These are phyloP conservation scores for Ogataea chonburiensis DNA, from an alignment of 805 yeast genomes.

Conservation along the genomic window DNA sequence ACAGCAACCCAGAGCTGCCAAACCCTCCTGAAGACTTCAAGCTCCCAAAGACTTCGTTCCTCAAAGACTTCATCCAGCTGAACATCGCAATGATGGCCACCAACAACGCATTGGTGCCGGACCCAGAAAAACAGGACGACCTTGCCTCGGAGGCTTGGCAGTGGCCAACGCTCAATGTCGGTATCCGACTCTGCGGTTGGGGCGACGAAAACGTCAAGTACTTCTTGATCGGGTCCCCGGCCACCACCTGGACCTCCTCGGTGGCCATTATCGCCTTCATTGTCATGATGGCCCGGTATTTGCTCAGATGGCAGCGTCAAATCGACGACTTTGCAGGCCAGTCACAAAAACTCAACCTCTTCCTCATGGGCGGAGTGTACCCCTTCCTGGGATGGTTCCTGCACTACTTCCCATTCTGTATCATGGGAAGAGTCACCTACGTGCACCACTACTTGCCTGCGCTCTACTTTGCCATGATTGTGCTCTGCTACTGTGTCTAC, in stretches of 20 bases:
- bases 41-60: constrained; percentile 72
- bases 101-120: constrained; percentile 79
- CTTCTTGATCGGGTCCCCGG: constrained; percentile 73
- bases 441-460: constrained; percentile 97
- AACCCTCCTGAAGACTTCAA: constrained; percentile 58
- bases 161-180: constrained; percentile 80
- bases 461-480: constrained; percentile 85
- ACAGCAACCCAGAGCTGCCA: constrained; percentile 57
- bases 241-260: constrained; percentile 74
- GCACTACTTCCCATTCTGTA: constrained; percentile 83
- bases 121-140: constrained; percentile 68
- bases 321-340: constrained; percentile 48
- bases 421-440: constrained; percentile 96
- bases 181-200: constrained; percentile 79
- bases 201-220: constrained; percentile 55
- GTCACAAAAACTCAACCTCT: constrained; percentile 30
- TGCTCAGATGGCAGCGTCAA: constrained; percentile 85
- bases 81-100: constrained; percentile 89
- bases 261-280: constrained; percentile 56
- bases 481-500: constrained; percentile 63
- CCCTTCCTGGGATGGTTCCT: constrained; percentile 91
- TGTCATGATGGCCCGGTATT: constrained; percentile 40
- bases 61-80: constrained; percentile 71
- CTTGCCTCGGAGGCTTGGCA: constrained; percentile 79
- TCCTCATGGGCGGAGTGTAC: constrained; percentile 65